Base-by-base conservation (phyloP, 163 green algal species). In the Trebouxia gelatinosa region DNA sequence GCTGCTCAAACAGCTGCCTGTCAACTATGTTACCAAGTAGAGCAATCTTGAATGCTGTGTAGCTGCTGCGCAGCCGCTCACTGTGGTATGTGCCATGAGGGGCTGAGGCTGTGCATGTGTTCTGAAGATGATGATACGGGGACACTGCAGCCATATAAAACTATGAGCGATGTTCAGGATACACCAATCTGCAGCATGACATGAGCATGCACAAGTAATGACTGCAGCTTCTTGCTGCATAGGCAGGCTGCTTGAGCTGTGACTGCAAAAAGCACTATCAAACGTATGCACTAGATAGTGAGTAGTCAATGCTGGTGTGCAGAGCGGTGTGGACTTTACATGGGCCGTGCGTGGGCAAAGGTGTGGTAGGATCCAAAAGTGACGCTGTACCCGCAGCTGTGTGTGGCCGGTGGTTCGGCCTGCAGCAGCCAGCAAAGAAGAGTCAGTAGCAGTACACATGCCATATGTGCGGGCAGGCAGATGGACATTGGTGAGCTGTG, bases 21-120 rank as follows among this genome's bases (percentile, higher is more conserved):
- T 76, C 28, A 38, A 76, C 32, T 31, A 76, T 76, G n/a, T 76
- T 43, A 40, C 46, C 62, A 6, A 76, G 43, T 29, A 76, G 31
- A 43, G 68, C 68, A 43, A 61, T 76, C 17, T 76, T 76, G 68
- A 76, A 76, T 11, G 68, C 68, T 46, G 46, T 40, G 11, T 76
- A 76, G 43, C 68, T 76, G 68, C 68, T 76, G 43, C 68, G 68
- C 68, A 76, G 29, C 26, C 68, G 68, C 43, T 76, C 40, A 5
- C 13, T 62, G 29, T 76, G 68, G 28, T 76, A 76, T 7, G 5
- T 23, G 26, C 64, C 35, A 5, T 72, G 64, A 43, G 19, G 35
- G 6, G 50, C 26, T 6, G 34, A 35, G 35, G 35, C 5, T 28
- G 37, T n/a, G 34, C 35, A 50, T 13, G 17, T 34, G 17, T 35